These are phyloP conservation scores for Epichloe gansuensis DNA, from an alignment of 2,329 filamentous ascomycete species.

Conservation along the genomic window DNA sequence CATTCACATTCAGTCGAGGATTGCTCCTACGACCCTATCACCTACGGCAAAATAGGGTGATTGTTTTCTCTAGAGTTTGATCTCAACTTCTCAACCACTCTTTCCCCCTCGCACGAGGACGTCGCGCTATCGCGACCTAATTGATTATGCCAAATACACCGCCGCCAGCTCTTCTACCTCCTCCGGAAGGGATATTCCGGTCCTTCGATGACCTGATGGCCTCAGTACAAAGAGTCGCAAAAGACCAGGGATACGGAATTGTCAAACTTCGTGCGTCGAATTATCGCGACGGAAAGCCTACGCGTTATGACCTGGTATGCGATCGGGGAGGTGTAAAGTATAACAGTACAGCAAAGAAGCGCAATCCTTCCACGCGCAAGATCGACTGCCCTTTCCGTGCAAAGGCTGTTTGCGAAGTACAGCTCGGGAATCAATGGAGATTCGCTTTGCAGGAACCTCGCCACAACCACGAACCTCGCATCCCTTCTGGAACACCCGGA, in stretches of 20 bases:
- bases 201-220: conserved; percentile 47
- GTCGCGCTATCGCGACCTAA: conserved; percentile 21
- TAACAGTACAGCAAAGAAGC: conserved; percentile 52
- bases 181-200: conserved; percentile 47
- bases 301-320: conserved; percentile 50
- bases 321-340: conserved; percentile 53
- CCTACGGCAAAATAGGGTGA: background rate
- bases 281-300: conserved; percentile 50
- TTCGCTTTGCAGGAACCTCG: conserved; percentile 48
- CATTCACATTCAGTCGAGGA: conserved; percentile 2
- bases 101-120: conserved; percentile 9
- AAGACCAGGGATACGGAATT: conserved; percentile 50
- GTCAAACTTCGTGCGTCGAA: conserved; percentile 52
- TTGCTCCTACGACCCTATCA: background rate
- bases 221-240: conserved; percentile 46
- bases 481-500: conserved; percentile 40
- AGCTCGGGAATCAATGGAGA: conserved; percentile 51
- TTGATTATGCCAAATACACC: conserved; percentile 35
- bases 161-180: conserved; percentile 36
- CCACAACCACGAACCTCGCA: conserved; percentile 49
- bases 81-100: background rate
- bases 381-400: conserved; percentile 52
- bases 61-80: background rate
- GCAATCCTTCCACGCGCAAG: conserved; percentile 51
- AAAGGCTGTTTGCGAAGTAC: conserved; percentile 52